phyloP scores from a whole-genome alignment of 2,329 filamentous ascomycete species.

The Penicillium sp. region DNA sequence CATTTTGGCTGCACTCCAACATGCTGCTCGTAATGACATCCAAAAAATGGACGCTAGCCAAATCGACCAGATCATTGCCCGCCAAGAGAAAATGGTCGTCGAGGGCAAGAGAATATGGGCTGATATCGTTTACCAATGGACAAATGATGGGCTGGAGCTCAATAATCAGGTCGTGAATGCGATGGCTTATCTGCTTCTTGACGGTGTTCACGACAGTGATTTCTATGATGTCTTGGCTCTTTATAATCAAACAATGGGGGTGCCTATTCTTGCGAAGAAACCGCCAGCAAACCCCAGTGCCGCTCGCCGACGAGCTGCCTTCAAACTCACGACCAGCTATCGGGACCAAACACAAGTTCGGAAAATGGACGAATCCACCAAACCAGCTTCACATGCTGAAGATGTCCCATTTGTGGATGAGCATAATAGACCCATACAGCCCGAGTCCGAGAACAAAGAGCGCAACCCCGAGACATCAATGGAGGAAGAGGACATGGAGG shows the following conservation, averaged over 20 bases:
- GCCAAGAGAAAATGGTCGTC: slow-evolving; percentile 53
- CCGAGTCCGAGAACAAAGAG: slow-evolving; percentile 4
- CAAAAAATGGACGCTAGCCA: slow-evolving; percentile 35
- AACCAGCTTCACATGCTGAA: slow-evolving; percentile 15
- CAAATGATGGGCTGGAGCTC: slow-evolving; percentile 67
- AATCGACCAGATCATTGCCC: slow-evolving; percentile 30
- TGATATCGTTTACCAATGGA: slow-evolving; percentile 79
- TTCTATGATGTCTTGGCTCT: slow-evolving; percentile 74
- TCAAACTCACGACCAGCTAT: slow-evolving; percentile 1
- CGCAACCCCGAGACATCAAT: slow-evolving; percentile 13
- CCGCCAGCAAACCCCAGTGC: slow-evolving; percentile 17
- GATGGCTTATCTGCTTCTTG: slow-evolving; percentile 78
- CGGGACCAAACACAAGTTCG: background rate
- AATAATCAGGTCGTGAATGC: slow-evolving; percentile 79
- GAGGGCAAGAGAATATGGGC: slow-evolving; percentile 79
- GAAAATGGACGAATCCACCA: background rate
- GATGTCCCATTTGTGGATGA: slow-evolving; percentile 39
- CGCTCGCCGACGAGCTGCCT: background rate
- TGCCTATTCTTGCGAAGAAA: slow-evolving; percentile 54
- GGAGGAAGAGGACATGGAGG: slow-evolving; percentile 29
- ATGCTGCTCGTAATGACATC: slow-evolving; percentile 43
- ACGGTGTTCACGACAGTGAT: slow-evolving; percentile 64
- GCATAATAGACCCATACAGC: slow-evolving; percentile 28
- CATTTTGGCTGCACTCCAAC: slow-evolving; percentile 76
- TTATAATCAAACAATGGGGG: slow-evolving; percentile 79